A percentile compares a stretch with the other conserved stretches of the same genome.
Evolutionary conservation across 208 protist species (phyloP).

Genomic region (Trypanosoma lewisi): DNA sequence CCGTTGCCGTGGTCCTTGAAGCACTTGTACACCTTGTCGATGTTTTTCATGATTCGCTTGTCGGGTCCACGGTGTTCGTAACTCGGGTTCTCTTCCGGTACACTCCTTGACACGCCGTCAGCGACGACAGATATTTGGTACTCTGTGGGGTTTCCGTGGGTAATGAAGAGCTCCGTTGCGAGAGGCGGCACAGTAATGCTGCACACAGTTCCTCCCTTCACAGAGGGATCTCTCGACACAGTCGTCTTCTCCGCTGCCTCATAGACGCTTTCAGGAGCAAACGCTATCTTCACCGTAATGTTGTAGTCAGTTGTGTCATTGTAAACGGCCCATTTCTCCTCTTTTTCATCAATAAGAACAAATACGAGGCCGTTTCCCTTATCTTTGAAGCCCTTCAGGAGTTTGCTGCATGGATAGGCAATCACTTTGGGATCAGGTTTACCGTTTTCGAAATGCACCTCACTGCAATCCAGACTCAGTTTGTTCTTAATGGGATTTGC

Average conservation of each 20-base stretch:
- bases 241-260: slow-evolving; percentile 32
- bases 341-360: slow-evolving; percentile 42
- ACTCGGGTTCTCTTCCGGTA: slow-evolving; percentile 40
- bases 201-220: slow-evolving; percentile 40
- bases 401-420: slow-evolving; percentile 34
- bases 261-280: slow-evolving; percentile 41
- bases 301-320: slow-evolving; percentile 65
- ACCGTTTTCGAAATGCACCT: slow-evolving; percentile 54
- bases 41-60: slow-evolving; percentile 35
- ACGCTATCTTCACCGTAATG: slow-evolving; percentile 58
- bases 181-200: slow-evolving; percentile 55
- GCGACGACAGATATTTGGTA: slow-evolving; percentile 61
- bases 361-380: slow-evolving; percentile 62
- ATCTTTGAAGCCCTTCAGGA: slow-evolving; percentile 68
- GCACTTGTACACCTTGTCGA: slow-evolving; percentile 50
- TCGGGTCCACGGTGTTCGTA: slow-evolving; percentile 59
- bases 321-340: slow-evolving; percentile 57
- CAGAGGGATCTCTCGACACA: slow-evolving; percentile 40
- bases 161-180: slow-evolving; percentile 54
- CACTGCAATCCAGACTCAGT: slow-evolving; percentile 30
- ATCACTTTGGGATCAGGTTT: slow-evolving; percentile 39
- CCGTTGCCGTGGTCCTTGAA: slow-evolving; percentile 66
- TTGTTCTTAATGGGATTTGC: slow-evolving; percentile 47
- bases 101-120: slow-evolving; percentile 37
- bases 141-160: slow-evolving; percentile 41